Evolutionary conservation across 1,139 yeast genomes (phyloP).

Genomic region (Zygoascus sp.): DNA sequence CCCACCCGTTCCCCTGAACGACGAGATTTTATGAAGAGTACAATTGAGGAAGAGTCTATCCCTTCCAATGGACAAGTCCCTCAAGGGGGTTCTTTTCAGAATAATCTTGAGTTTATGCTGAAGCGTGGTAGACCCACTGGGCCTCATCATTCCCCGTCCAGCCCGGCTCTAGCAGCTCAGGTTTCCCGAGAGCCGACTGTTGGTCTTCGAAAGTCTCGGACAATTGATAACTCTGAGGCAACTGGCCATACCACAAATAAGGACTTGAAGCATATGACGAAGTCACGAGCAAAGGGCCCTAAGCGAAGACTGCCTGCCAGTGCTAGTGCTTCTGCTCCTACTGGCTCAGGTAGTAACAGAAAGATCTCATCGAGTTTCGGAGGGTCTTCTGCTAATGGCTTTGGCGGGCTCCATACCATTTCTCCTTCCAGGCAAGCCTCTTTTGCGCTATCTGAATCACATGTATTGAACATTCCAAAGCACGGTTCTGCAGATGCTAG

Average conservation of each 20-base stretch:
- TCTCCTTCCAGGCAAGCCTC: background rate
- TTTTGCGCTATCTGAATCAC: constrained; percentile 8
- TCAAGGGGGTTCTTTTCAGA: constrained; percentile 21
- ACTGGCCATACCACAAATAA: constrained; percentile 16
- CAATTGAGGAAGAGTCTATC: constrained; percentile 5
- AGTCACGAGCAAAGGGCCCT: constrained; percentile 68
- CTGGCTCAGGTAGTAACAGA: background rate
- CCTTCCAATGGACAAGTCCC: too few relatives aligned
- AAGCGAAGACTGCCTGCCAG: constrained; percentile 60
- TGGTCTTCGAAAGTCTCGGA: constrained; percentile 27
- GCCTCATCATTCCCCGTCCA: constrained; percentile 12
- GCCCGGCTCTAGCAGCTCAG: constrained; percentile 10
- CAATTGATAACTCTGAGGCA: constrained; percentile 30
- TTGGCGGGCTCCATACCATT: background rate
- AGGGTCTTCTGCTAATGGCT: too few relatives aligned
- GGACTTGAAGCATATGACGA: constrained; percentile 54
- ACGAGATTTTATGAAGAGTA: background rate
- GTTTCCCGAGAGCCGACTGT: background rate
- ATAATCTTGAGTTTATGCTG: constrained; percentile 19
- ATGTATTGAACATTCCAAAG: constrained; percentile 16
- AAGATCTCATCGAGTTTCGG: too few relatives aligned
- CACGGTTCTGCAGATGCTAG: constrained; percentile 15
- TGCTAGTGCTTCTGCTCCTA: constrained; percentile 22
- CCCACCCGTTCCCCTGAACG: constrained; percentile 10
- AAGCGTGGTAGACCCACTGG: constrained; percentile 20